Conservation (phyloP, 2,329 filamentous ascomycete genomes). For the Diaporthe sp. region DNA sequence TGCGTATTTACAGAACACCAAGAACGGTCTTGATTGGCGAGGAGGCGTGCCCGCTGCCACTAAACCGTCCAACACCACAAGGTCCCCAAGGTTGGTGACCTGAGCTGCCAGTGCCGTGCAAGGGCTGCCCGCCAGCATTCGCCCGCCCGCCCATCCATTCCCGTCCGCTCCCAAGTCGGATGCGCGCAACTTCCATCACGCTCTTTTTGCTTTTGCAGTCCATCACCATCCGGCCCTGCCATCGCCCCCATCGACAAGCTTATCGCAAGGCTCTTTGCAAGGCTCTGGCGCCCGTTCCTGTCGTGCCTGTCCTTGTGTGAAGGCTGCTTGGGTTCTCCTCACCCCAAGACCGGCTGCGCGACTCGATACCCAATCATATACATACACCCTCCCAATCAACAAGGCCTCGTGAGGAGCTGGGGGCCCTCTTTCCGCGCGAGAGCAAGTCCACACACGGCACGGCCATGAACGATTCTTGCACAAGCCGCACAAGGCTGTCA, state of each 20-base stretch:
- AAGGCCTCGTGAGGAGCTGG: slow-evolving; percentile 13
- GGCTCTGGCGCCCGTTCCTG: background rate
- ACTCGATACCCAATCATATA: slow-evolving; percentile 28
- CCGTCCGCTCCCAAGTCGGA: slow-evolving; percentile 26
- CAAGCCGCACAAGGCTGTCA: slow-evolving; percentile 35
- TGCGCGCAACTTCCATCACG: slow-evolving; percentile 13
- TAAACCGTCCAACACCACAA: slow-evolving; percentile 17
- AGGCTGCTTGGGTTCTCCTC: slow-evolving; percentile 14
- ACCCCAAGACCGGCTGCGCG: slow-evolving; percentile 21
- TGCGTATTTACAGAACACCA: background rate
- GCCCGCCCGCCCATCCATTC: slow-evolving; percentile 1
- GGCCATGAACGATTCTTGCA: slow-evolving; percentile 30
- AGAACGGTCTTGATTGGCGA: slow-evolving; percentile 20
- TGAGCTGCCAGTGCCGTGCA: background rate
- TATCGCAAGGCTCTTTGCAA: slow-evolving; percentile 7
- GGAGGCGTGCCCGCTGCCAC: slow-evolving; percentile 12
- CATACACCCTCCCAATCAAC: background rate
- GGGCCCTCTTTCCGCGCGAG: background rate
- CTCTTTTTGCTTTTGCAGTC: slow-evolving; percentile 14
- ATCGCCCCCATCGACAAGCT: background rate
- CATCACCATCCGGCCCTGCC: background rate
- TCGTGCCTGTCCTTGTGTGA: background rate
- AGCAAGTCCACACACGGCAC: slow-evolving; percentile 17
- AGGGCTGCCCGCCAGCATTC: background rate
- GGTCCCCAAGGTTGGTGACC: background rate